Percentiles rank a stretch among this genome's conserved stretches.
Evolutionary conservation across 2,329 filamentous ascomycete species (phyloP).

Genomic region (Aspergillus sp.): DNA sequence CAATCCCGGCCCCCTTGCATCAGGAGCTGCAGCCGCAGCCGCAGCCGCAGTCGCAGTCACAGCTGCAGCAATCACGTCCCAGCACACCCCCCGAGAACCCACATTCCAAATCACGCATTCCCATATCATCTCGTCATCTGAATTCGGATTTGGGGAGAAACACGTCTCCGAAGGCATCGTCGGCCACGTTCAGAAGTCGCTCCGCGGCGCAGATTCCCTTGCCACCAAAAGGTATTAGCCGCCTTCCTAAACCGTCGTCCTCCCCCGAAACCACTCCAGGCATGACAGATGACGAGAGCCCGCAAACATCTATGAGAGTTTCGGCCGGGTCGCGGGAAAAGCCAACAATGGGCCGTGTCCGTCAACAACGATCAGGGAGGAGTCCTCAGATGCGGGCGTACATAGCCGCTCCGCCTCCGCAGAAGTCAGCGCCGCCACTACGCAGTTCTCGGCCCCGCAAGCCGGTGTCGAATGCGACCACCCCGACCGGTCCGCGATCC

Average conservation of each 20-base stretch:
- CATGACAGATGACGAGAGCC: conserved; percentile 18
- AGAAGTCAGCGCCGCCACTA: conserved; percentile 62
- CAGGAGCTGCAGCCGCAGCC: conserved; percentile 1
- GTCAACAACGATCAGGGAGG: conserved; percentile 38
- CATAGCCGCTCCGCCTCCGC: conserved; percentile 61
- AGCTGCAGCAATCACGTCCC: conserved; percentile 12
- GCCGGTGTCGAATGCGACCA: conserved; percentile 62
- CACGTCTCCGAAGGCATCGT: conserved; percentile 21
- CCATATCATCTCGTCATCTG: conserved; percentile 34
- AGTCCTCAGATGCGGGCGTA: conserved; percentile 62
- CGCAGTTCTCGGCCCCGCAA: conserved; percentile 75
- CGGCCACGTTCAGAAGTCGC: conserved; percentile 25
- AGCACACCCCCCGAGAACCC: conserved; percentile 19
- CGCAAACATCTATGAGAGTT: conserved; percentile 23
- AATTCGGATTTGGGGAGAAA: conserved; percentile 32
- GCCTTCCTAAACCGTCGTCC: conserved; percentile 31
- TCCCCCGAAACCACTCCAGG: conserved; percentile 21
- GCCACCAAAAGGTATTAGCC: conserved; percentile 33
- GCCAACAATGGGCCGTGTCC: conserved; percentile 16
- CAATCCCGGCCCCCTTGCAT: conserved; percentile 17
- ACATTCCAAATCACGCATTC: conserved; percentile 39
- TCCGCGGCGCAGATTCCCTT: conserved; percentile 22
- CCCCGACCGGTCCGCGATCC: conserved; percentile 59
- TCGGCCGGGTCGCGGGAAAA: conserved; percentile 27
- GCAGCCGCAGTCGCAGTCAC: neutral